These are phyloP conservation scores for Larix kaempferi DNA, from an alignment of 75 land plant species.

Conservation along the genomic window DNA sequence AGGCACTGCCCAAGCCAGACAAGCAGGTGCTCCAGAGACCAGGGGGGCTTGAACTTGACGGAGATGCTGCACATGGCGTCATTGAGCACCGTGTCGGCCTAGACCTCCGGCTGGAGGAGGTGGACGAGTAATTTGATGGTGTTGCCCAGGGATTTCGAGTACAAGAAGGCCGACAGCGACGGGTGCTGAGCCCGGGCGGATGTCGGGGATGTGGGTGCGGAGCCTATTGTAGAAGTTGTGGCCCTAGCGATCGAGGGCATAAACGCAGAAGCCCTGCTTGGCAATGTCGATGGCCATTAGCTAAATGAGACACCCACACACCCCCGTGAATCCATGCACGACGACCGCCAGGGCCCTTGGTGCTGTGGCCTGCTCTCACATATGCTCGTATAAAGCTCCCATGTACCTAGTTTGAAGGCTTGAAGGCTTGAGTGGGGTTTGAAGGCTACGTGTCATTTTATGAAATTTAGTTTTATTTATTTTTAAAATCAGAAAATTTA, in stretches of 20 bases:
- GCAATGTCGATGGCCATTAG: constrained; percentile 79
- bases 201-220: too few relatives aligned
- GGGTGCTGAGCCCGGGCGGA: too few relatives aligned
- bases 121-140: constrained; percentile 44
- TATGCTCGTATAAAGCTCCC: too few relatives aligned
- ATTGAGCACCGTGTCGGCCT: constrained; percentile 41
- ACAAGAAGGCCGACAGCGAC: too few relatives aligned
- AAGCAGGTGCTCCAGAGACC: constrained; percentile 50
- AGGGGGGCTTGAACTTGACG: constrained; percentile 45
- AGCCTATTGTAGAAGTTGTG: constrained; percentile 93
- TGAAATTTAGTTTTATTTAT: too few relatives aligned
- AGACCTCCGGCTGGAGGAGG: constrained; percentile 25
- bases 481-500: too few relatives aligned
- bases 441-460: too few relatives aligned
- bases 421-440: too few relatives aligned
- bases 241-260: constrained; percentile 93
- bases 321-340: constrained; percentile 91
- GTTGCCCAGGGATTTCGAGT: constrained; percentile 47
- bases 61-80: constrained; percentile 62
- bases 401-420: too few relatives aligned
- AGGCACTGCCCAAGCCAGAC: too few relatives aligned
- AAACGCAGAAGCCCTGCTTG: constrained; percentile 64
- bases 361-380: constrained; percentile 18
- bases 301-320: constrained; percentile 79
- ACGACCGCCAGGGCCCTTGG: constrained; percentile 41